Percentiles rank a stretch among this genome's conserved stretches.
Conservation (phyloP, 2,329 filamentous ascomycete genomes). For the Akanthomyces uredinophilus region DNA sequence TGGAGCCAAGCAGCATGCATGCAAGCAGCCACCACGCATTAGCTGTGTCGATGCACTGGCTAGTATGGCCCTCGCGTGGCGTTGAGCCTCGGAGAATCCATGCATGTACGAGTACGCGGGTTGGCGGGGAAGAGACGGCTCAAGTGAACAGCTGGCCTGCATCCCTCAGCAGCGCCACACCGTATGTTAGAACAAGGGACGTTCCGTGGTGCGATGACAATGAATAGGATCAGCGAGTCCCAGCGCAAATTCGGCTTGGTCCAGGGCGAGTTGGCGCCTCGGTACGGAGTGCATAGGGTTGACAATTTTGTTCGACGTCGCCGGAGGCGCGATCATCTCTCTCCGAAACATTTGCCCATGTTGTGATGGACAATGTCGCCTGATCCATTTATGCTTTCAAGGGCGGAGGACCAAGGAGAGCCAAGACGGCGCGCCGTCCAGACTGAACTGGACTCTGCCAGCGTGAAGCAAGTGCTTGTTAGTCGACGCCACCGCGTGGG, state of each 20-base stretch:
- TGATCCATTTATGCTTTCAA: neutral
- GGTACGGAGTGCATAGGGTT: neutral
- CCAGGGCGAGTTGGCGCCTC: neutral
- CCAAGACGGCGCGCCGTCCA: neutral
- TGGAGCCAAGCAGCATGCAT: neutral
- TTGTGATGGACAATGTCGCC: no score
- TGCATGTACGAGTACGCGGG: conserved; percentile 4
- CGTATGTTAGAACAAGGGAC: neutral
- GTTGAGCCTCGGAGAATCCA: neutral
- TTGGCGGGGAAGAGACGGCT: neutral
- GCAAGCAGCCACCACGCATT: neutral
- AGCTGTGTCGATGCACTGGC: neutral
- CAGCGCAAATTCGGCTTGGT: neutral
- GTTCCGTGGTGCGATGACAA: neutral
- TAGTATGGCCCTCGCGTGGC: neutral
- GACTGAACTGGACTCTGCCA: neutral
- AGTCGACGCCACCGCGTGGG: neutral
- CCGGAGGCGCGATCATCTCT: neutral
- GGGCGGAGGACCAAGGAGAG: neutral
- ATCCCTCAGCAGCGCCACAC: neutral
- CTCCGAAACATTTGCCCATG: neutral
- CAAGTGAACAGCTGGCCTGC: neutral
- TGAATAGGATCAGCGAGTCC: neutral
- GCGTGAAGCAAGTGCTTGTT: neutral
- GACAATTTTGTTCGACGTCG: neutral